Percentiles rank a stretch among this genome's conserved stretches.
Conservation (phyloP, 106 monocot genomes). For the Iris macrosiphon region DNA sequence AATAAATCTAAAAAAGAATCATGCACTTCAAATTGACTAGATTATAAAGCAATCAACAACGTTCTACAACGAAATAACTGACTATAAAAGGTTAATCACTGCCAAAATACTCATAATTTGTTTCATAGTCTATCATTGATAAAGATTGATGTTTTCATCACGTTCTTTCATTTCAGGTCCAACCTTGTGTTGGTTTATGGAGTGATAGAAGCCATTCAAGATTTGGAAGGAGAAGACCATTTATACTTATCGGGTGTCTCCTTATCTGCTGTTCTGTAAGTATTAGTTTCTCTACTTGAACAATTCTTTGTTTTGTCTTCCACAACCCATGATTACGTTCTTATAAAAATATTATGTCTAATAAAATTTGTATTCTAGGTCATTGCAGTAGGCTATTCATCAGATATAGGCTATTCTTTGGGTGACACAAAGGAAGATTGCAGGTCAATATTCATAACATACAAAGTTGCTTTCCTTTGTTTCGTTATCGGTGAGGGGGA, state of each 20-base stretch:
- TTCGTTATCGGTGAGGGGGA: no score
- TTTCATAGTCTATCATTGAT: no score
- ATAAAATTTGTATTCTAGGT: conserved; percentile 42
- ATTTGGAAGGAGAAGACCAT: conserved; percentile 73
- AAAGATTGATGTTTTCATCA: no score
- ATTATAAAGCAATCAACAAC: no score
- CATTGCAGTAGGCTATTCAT: conserved; percentile 64
- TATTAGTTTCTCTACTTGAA: neutral
- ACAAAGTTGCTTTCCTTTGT: no score
- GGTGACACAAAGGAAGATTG: conserved; percentile 82
- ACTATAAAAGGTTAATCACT: no score
- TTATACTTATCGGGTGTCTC: conserved; percentile 59
- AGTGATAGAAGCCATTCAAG: conserved; percentile 66
- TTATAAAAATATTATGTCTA: neutral
- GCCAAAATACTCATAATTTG: neutral
- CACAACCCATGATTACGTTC: neutral
- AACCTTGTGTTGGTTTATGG: conserved; percentile 72
- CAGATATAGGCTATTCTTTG: conserved; percentile 65
- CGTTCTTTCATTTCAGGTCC: conserved; percentile 36
- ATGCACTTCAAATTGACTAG: no score
- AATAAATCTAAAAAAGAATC: no score
- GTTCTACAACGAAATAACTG: no score
- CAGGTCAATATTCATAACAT: conserved; percentile 43
- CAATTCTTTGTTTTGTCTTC: neutral
- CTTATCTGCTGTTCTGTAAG: conserved; percentile 69